Evolutionary conservation across 805 yeast genomes (phyloP), one percentile per base, ranked within the genome.

Genomic region (Wickerhamomyces queroliae): DNA sequence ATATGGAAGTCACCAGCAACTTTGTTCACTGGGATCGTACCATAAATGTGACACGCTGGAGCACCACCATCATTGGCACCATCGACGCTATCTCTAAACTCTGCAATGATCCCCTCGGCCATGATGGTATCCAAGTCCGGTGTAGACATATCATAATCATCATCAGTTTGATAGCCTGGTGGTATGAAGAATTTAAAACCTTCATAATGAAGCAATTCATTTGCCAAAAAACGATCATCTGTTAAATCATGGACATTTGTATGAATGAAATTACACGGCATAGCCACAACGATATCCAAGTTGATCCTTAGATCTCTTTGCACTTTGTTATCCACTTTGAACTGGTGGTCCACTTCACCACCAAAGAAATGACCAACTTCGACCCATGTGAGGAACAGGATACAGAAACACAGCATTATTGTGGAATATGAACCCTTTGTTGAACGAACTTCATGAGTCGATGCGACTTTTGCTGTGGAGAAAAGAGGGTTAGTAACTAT

Each of bases 1-100:
- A 93, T 82, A 52, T 83, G 90, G 53, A 93, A 76, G 45, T 83
- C 88, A 7, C 99, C 99, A 38, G 70, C 64, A 4, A 93, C 95
- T 49, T 85, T 80, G 52, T 84, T 89, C 3, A 91, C 90, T 0
- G 95, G 90, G 36, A 90, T 70, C 1, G 78, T 66, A 3, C 97
- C 97, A 52, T 73, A 84, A 3, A 90, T 75, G 48, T 87, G 87
- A 61, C 97, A 90, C n/a, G 89, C 90, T 39, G 67, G 87, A 1
- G 79, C 73, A 2, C 76, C 82, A 36, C 73, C 71, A 47, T 52
- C 46, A 15, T 70, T 66, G 2, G 59, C 45, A 43, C 63, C 69
- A 11, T 61, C n/a, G n/a, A n/a, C 45, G 32, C 62, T 60, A 28
- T 63, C 69, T 55, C 74, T 63, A 50, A 78, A 85, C 48, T 80